These are phyloP conservation scores for Pyrenochaeta sp. DNA, from an alignment of 2,329 filamentous ascomycete species.

Conservation along the genomic window DNA sequence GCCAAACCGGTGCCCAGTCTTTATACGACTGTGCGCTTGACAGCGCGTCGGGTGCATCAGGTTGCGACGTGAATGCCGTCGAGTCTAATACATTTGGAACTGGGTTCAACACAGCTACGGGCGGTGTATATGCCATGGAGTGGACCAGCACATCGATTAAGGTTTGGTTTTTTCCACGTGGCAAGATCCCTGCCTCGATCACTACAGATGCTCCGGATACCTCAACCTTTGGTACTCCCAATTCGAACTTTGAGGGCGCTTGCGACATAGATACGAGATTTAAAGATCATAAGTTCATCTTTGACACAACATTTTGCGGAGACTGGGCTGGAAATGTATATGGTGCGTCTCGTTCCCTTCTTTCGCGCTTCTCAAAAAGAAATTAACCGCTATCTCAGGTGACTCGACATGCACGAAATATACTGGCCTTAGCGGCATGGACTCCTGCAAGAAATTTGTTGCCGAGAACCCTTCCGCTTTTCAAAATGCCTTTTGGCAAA, in stretches of 20 bases:
- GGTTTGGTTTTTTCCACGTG: conserved; percentile 81
- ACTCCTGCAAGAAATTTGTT: conserved; percentile 74
- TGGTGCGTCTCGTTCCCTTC: conserved; percentile 64
- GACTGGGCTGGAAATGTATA: conserved; percentile 82
- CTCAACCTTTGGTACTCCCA: conserved; percentile 69
- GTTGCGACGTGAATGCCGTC: conserved; percentile 55
- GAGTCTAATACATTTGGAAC: conserved; percentile 55
- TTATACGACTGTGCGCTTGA: conserved; percentile 29
- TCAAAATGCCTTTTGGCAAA: conserved; percentile 75
- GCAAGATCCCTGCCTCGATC: conserved; percentile 68
- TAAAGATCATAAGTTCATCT: conserved; percentile 74
- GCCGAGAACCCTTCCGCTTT: conserved; percentile 73
- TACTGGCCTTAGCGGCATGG: conserved; percentile 23
- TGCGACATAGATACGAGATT: conserved; percentile 79
- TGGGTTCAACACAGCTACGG: conserved; percentile 59
- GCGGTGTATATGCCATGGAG: conserved; percentile 55
- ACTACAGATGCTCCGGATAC: conserved; percentile 67
- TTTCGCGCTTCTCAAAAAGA: no score
- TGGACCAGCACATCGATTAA: conserved; percentile 76
- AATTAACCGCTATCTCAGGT: no score
- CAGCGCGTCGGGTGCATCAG: conserved; percentile 17
- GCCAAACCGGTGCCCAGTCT: conserved; percentile 19
- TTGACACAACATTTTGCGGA: conserved; percentile 87
- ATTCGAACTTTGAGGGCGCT: conserved; percentile 72
- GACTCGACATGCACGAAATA: neutral